Evolutionary conservation across 805 yeast species (phyloP).

Genomic region (Sugiyamaella marilandica): DNA sequence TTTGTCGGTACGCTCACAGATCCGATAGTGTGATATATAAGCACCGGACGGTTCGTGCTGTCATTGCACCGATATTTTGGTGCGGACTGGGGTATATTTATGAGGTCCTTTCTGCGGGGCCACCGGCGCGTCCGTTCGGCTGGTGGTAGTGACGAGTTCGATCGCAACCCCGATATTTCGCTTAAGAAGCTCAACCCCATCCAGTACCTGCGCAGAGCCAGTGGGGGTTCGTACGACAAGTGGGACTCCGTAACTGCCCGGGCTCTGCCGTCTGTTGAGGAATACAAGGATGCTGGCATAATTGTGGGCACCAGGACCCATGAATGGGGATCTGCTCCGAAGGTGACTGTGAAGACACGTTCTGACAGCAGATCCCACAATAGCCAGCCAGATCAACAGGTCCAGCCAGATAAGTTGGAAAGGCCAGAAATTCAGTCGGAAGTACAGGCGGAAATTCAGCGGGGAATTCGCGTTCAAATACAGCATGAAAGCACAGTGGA

Average conservation of each 20-base stretch:
- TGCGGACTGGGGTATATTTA: background rate
- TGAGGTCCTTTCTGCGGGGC: slow-evolving; percentile 15
- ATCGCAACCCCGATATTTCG: slow-evolving; percentile 1
- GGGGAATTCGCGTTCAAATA: too few relatives aligned
- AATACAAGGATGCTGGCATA: slow-evolving; percentile 24
- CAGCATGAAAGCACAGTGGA: too few relatives aligned
- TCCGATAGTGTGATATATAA: background rate
- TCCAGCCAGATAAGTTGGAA: too few relatives aligned
- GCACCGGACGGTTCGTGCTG: background rate
- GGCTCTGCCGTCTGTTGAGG: slow-evolving; percentile 15
- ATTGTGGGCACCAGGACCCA: slow-evolving; percentile 48
- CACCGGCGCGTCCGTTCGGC: slow-evolving; percentile 1
- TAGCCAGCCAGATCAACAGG: too few relatives aligned
- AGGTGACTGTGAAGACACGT: background rate
- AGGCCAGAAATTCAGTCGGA: too few relatives aligned
- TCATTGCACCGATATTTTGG: background rate
- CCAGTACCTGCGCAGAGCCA: slow-evolving; percentile 16
- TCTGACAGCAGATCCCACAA: too few relatives aligned
- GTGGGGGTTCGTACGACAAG: slow-evolving; percentile 18
- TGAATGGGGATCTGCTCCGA: slow-evolving; percentile 40
- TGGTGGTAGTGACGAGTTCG: slow-evolving; percentile 1
- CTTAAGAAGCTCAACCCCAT: slow-evolving; percentile 21
- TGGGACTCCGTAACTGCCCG: slow-evolving; percentile 17
- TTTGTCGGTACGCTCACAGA: background rate
- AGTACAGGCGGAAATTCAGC: too few relatives aligned